Base-by-base conservation (phyloP, 352 stramenopile genomes). In the Globisporangium mamillatum region DNA sequence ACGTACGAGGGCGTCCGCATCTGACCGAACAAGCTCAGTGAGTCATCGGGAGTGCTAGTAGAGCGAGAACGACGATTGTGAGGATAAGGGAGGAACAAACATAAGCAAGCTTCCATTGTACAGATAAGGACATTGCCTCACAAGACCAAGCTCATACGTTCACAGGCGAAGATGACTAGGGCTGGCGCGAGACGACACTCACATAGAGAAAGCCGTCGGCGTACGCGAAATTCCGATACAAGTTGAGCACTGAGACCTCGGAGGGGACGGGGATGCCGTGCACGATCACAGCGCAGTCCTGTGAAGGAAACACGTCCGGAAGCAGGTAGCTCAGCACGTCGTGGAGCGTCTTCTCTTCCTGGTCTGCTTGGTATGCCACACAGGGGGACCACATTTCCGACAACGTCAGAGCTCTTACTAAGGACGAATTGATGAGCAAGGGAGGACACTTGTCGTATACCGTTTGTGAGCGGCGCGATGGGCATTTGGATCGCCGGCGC, bases 1-100 rank as follows among this genome's bases (percentile, higher is more conserved):
- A 97, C 96, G 22, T 99, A 98, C 80, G 91, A 98, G 75, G 91
- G 84, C 66, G 66, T 77, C 27, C 55, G 67, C 29, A 74, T 38
- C 29, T 75, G 73, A 62, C 8, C 69, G 29, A 56, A 56, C 22
- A 1, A 52, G 44, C 44, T 22, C 44, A 52, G 44, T 52, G 8
- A 56, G n/a, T 29, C n/a, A 10, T 8, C 24, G 29, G 50, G 22
- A 32, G 3, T 29, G 38, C 34, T 16, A 32, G 20, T 34, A 60
- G 20, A 50, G 44, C 1, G 9, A 22, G 50, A 32, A 4, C 18
- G 57, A 24, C 12, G 4, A 7, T 34, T 54, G 34, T 34, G 38
- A 27, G 18, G 18, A 52, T 29, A 24, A 22, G 25, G 53, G 52
- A 32, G 18, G 24, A 24, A 25, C 32, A 63, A 3, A 55, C 16